A percentile compares a stretch with the other conserved stretches of the same genome.
phyloP scores from a whole-genome alignment of 1,284 basidiomycete genomes.

The Porodaedalea pini region DNA sequence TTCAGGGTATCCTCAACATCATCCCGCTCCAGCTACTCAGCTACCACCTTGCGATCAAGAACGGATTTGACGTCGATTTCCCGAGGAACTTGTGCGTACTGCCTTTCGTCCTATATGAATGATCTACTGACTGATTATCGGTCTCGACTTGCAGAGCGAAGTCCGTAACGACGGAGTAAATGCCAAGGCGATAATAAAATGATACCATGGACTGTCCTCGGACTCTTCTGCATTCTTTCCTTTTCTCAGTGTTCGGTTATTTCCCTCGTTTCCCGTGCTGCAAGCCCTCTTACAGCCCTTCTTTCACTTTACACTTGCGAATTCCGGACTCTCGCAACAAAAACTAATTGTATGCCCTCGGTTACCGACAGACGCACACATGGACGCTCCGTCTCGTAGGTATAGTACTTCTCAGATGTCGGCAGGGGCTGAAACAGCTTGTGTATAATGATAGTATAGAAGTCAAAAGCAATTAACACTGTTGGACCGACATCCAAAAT shows the following conservation, averaged over 20 bases:
- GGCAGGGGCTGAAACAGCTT: neutral
- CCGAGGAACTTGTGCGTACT: slow-evolving; percentile 84
- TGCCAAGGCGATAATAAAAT: neutral
- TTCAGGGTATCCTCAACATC: slow-evolving; percentile 96
- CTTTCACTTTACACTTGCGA: neutral
- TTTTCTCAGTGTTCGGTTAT: neutral
- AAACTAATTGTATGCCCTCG: neutral
- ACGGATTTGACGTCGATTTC: slow-evolving; percentile 98
- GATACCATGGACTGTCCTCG: slow-evolving; percentile 4
- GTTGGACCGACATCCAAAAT: too few relatives aligned
- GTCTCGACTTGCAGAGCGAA: slow-evolving; percentile 57
- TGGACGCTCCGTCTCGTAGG: neutral
- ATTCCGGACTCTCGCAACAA: neutral
- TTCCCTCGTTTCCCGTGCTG: neutral
- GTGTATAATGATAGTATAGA: slow-evolving; percentile 9
- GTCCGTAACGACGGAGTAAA: slow-evolving; percentile 80
- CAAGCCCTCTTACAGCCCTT: neutral
- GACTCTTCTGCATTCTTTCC: neutral
- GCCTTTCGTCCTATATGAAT: slow-evolving; percentile 11
- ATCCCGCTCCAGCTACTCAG: slow-evolving; percentile 94
- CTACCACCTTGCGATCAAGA: slow-evolving; percentile 94
- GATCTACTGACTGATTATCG: slow-evolving; percentile 19
- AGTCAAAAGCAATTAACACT: neutral
- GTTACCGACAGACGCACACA: too few relatives aligned
- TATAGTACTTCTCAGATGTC: neutral